Percentiles rank a stretch among this genome's conserved stretches.
These are phyloP conservation scores for Neopestalotiopsis rosae DNA, from an alignment of 2,329 filamentous ascomycete species.

Conservation along the genomic window DNA sequence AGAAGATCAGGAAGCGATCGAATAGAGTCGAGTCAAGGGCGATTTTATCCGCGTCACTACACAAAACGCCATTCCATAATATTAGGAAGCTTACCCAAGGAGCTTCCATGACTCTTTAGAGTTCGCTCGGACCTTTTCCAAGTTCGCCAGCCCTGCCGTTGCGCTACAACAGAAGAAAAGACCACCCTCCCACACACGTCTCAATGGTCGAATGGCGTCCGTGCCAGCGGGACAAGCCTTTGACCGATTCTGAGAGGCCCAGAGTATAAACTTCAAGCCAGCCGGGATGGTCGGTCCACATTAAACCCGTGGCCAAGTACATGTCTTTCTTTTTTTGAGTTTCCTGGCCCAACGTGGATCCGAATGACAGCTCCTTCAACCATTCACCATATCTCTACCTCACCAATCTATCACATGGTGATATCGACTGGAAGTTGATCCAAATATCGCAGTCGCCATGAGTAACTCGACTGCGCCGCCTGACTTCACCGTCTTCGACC, in stretches of 20 bases:
- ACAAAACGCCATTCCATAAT: background rate
- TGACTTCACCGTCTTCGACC: conserved; percentile 8
- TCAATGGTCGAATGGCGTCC: background rate
- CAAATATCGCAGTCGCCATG: background rate
- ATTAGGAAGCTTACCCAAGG: background rate
- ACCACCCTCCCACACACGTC: background rate
- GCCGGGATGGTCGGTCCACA: background rate
- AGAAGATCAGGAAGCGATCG: background rate
- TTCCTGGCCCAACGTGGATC: background rate
- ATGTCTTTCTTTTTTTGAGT: conserved; percentile 4
- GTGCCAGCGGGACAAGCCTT: background rate
- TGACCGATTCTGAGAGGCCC: background rate
- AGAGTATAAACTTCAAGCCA: background rate
- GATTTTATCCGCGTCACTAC: background rate
- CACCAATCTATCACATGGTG: background rate
- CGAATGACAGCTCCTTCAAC: background rate
- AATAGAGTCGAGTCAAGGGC: background rate
- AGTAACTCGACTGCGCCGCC: background rate
- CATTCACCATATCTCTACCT: background rate
- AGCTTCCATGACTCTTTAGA: background rate
- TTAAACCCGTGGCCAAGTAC: background rate
- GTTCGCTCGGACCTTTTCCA: background rate
- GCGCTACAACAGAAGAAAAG: background rate
- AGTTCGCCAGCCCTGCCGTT: background rate
- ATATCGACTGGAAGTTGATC: background rate